These are phyloP conservation scores for Boletus eberwhitei DNA, from an alignment of 768 basidiomycete genomes.

Conservation along the genomic window DNA sequence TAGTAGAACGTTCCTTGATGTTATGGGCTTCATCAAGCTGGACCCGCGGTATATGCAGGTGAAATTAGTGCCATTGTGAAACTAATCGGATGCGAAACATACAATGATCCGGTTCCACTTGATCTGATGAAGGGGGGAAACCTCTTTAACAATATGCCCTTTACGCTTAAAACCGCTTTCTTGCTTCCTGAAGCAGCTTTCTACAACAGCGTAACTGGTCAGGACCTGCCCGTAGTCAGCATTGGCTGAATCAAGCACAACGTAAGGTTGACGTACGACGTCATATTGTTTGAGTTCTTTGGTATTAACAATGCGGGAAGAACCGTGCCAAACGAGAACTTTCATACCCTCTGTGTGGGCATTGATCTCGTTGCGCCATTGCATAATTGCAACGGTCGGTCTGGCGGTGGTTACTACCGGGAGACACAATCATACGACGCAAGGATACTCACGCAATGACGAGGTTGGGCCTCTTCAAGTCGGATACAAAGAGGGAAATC, in stretches of 20 bases:
- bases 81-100: constrained; percentile 24
- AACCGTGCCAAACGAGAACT: constrained; percentile 92
- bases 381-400: constrained; percentile 53
- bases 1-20: constrained; percentile 92
- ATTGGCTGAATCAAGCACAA: not conserved
- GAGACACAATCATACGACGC: not conserved
- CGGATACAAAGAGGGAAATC: constrained; percentile 82
- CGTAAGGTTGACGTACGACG: constrained; percentile 52
- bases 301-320: constrained; percentile 61
- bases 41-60: not conserved
- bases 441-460: constrained; percentile 76
- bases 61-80: not conserved
- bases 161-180: constrained; percentile 89
- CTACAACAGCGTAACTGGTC: constrained; percentile 85
- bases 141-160: constrained; percentile 80
- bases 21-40: constrained; percentile 96
- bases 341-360: constrained; percentile 81
- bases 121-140: constrained; percentile 79
- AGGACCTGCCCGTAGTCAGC: constrained; percentile 51
- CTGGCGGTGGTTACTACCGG: constrained; percentile 25
- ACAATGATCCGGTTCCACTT: constrained; percentile 82
- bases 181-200: constrained; percentile 92
- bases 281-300: constrained; percentile 79
- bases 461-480: constrained; percentile 76
- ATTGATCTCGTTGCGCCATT: constrained; percentile 94